Evolutionary conservation across 495 filamentous ascomycete species (phyloP).

Genomic region (Hypoxylon subgilvum): DNA sequence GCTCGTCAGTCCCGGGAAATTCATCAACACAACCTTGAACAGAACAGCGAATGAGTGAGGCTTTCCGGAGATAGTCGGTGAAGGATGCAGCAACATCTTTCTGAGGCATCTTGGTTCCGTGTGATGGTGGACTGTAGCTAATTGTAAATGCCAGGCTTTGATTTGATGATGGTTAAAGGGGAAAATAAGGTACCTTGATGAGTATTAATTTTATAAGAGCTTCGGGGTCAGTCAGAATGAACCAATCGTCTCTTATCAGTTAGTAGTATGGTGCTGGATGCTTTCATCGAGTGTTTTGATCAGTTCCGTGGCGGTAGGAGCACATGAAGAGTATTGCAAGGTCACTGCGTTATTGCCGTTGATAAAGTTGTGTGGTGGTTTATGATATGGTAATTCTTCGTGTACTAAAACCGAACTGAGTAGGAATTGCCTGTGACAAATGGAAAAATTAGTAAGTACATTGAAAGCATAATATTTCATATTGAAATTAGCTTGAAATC

Average conservation of each 20-base stretch:
- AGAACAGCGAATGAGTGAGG: constrained; percentile 27
- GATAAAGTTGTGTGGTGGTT: neutral
- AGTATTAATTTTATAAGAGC: too few species aligned
- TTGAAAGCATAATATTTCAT: too few species aligned
- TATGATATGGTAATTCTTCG: neutral
- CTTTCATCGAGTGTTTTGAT: constrained; percentile 2
- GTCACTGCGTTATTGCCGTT: constrained; percentile 7
- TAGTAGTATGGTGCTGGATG: constrained; percentile 9
- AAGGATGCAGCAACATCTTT: constrained; percentile 28
- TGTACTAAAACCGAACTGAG: neutral
- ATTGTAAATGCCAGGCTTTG: too few species aligned
- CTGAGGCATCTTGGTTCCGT: constrained; percentile 33
- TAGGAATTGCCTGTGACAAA: neutral
- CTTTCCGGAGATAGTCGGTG: constrained; percentile 33
- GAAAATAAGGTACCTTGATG: too few species aligned
- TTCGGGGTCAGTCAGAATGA: constrained; percentile 10
- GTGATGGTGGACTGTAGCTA: too few species aligned
- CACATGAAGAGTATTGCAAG: neutral
- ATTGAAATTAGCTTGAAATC: too few species aligned
- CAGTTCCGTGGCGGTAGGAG: neutral
- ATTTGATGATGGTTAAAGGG: too few species aligned
- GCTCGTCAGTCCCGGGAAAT: constrained; percentile 27
- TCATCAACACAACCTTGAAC: constrained; percentile 17
- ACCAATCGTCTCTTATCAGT: constrained; percentile 22
- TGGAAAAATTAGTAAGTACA: too few species aligned